Conservation (phyloP, 768 basidiomycete species). For the Omphalotus guepiniiformis region DNA sequence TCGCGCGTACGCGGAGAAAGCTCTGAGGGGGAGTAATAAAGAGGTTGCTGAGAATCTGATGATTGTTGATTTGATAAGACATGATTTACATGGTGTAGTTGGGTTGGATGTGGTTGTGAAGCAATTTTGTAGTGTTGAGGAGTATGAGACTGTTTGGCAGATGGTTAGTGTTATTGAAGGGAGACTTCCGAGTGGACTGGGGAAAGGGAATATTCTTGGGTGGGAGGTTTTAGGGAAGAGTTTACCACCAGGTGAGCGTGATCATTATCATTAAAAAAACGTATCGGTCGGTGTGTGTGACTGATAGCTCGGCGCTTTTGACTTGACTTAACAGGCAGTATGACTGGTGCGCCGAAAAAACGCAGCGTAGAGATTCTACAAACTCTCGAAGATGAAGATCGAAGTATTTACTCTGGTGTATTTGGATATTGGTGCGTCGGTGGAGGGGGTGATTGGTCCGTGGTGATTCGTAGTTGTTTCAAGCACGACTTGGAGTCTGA, state of each 20-base stretch:
- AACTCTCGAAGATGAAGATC: constrained; percentile 63
- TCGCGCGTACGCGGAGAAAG: constrained; percentile 57
- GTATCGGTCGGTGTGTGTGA: too few relatives aligned
- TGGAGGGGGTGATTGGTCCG: constrained; percentile 88
- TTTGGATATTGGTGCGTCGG: constrained; percentile 91
- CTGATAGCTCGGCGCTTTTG: too few relatives aligned
- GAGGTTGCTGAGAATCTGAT: constrained; percentile 96
- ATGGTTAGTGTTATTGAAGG: constrained; percentile 93
- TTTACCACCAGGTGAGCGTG: constrained; percentile 74
- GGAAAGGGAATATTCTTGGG: constrained; percentile 55
- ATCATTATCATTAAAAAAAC: constrained; percentile 1
- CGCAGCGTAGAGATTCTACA: constrained; percentile 88
- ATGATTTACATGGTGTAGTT: constrained; percentile 82
- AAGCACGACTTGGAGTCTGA: constrained; percentile 44
- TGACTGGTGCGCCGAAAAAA: constrained; percentile 97
- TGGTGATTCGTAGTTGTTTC: constrained; percentile 90
- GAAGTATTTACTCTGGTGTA: constrained; percentile 87
- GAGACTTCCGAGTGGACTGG: constrained; percentile 31
- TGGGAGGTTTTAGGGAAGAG: constrained; percentile 76
- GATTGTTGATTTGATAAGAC: constrained; percentile 95
- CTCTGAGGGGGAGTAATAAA: constrained; percentile 64
- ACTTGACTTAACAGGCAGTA: too few relatives aligned
- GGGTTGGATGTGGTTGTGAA: constrained; percentile 78
- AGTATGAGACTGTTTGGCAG: constrained; percentile 93
- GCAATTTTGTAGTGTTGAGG: constrained; percentile 84